Base-by-base conservation (phyloP, 1,139 yeast genomes). In the Protomyces macrosporus region DNA sequence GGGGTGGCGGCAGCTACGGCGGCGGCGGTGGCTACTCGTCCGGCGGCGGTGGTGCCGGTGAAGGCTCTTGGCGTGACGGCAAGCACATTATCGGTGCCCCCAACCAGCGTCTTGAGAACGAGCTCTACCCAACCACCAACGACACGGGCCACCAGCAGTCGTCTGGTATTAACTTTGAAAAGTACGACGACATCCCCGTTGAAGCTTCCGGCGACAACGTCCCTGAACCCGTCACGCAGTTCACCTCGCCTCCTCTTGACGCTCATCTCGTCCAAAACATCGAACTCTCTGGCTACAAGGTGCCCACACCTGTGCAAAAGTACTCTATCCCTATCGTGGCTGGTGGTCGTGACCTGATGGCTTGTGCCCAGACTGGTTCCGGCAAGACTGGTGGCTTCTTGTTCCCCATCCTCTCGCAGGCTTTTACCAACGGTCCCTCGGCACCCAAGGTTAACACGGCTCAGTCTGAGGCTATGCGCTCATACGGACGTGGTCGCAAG, bases 381-480 rank as follows among this genome's bases (percentile, higher is more conserved):
- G 99, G 99, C 84, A 93, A 93, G 82, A 93, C 99, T 75, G 98
- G 98, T 82, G 99, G 98, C 70, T 93, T 93, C 83, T 82, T 93
- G 75, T 93, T 93, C 88, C 99, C 99, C 70, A 96, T 95, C 66
- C 83, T 93, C 72, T 88, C 96, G 56, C 93, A 91, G 79, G 88
- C 95, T 68, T 93, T 86, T 79, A 80, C 84, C 76, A 84, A 82
- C 72, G 99, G 99, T 57, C 99, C 99, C 67, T 83, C 90, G 66
- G 81, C 85, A 63, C 65, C 71, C 40, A 68, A 78, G 34, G 74
- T 77, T 65, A 84, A 85, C 66, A 64, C 64, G 33, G 62, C 62
- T 14, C 62, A 58, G 37, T 84, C 85, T 68, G 85, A 85, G 75
- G 79, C 86, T 16, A 42, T 48, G 45, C 33, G 58, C 37, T 65